These are phyloP conservation scores for Tranzscheliella williamsii DNA, from an alignment of 1,284 basidiomycete species.

Conservation along the genomic window DNA sequence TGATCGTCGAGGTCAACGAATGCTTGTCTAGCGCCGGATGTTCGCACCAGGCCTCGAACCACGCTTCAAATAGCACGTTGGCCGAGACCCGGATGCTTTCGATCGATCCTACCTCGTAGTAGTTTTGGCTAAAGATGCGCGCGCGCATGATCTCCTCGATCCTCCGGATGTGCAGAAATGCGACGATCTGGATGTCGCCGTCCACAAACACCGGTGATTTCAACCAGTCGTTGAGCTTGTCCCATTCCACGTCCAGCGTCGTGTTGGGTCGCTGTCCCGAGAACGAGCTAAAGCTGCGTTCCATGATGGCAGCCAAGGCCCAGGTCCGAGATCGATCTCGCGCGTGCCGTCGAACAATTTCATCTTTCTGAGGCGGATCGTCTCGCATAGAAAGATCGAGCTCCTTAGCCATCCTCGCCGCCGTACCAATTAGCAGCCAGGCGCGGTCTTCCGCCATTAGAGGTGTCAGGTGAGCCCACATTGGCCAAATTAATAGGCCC, in stretches of 20 bases:
- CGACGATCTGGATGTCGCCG: conserved; percentile 29
- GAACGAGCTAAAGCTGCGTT: conserved; percentile 37
- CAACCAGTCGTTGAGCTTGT: conserved; percentile 35
- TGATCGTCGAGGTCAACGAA: conserved; percentile 27
- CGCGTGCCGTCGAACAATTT: conserved; percentile 24
- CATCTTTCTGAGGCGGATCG: conserved; percentile 21
- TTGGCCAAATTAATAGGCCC: conserved; percentile 35
- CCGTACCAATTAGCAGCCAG: conserved; percentile 36
- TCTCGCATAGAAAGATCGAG: conserved; percentile 34
- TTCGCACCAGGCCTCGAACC: conserved; percentile 38
- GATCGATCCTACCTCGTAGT: conserved; percentile 39
- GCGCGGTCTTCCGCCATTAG: conserved; percentile 39
- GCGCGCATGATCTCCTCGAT: conserved; percentile 40
- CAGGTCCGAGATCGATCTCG: conserved; percentile 36
- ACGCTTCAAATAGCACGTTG: conserved; percentile 31
- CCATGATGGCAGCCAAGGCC: conserved; percentile 40
- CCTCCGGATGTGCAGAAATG: conserved; percentile 30
- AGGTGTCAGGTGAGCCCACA: conserved; percentile 40
- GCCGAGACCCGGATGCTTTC: conserved; percentile 39
- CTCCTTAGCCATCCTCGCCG: conserved; percentile 38
- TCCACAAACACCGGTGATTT: conserved; percentile 34
- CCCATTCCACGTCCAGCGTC: conserved; percentile 35
- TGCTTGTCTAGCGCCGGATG: conserved; percentile 28
- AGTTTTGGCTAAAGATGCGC: conserved; percentile 39
- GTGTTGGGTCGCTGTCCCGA: conserved; percentile 39